phyloP scores from a whole-genome alignment of 805 yeast genomes.

The Monosporozyma unispora region DNA sequence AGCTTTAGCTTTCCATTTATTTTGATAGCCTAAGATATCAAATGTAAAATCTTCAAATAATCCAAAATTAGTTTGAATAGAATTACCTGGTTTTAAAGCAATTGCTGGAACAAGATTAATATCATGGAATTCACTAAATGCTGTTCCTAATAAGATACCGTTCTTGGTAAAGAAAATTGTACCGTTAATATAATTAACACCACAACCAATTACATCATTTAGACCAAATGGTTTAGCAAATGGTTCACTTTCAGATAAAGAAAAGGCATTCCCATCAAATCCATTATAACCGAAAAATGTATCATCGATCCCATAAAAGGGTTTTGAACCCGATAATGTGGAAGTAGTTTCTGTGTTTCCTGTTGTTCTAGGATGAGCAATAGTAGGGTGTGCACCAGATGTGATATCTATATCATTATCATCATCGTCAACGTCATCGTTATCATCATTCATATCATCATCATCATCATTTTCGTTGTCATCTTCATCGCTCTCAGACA shows the following conservation, averaged over 20 bases:
- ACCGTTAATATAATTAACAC: slow-evolving; percentile 58
- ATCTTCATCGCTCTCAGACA: slow-evolving; percentile 1
- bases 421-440: background rate
- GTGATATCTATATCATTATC: background rate
- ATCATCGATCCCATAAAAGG: slow-evolving; percentile 12
- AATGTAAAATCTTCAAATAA: slow-evolving; percentile 46
- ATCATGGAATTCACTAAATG: slow-evolving; percentile 39
- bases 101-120: slow-evolving; percentile 39
- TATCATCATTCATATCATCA: slow-evolving; percentile 1
- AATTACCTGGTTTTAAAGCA: slow-evolving; percentile 32
- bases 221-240: slow-evolving; percentile 33
- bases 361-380: background rate
- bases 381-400: background rate
- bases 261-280: slow-evolving; percentile 23
- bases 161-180: slow-evolving; percentile 72
- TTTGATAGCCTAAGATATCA: slow-evolving; percentile 49
- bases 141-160: slow-evolving; percentile 55
- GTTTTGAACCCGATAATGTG: background rate
- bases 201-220: slow-evolving; percentile 74
- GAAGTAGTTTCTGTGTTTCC: background rate
- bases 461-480: slow-evolving; percentile 1
- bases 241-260: slow-evolving; percentile 2
- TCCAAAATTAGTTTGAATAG: slow-evolving; percentile 34
- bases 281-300: slow-evolving; percentile 26
- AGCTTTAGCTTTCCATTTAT: slow-evolving; percentile 35